Conservation (phyloP, 306 rosid genomes). For the Cajanus cajan region DNA sequence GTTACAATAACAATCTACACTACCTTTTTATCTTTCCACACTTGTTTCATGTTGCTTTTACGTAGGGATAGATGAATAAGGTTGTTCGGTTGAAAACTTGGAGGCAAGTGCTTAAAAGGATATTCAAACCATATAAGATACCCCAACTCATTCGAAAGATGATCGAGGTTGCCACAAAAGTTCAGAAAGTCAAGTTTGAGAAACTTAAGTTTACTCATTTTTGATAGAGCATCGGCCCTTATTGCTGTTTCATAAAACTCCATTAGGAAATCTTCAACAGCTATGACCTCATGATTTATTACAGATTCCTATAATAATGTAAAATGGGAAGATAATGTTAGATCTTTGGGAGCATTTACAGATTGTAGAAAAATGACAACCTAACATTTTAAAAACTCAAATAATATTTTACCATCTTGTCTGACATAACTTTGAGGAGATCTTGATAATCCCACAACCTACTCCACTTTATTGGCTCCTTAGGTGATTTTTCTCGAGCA, state of each 20-base stretch:
- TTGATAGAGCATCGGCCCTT: neutral
- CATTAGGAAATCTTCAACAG: too few species aligned
- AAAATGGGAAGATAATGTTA: neutral
- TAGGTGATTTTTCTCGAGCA: neutral
- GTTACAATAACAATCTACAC: neutral
- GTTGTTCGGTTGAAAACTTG: neutral
- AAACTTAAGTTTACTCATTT: neutral
- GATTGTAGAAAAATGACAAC: neutral
- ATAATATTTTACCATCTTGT: neutral
- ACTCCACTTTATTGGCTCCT: neutral
- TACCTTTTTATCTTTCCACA: constrained; percentile 3
- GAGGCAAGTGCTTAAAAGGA: constrained; percentile 7
- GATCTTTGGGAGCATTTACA: neutral
- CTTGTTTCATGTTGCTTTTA: neutral
- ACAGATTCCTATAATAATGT: neutral
- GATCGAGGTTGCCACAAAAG: neutral
- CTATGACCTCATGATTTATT: constrained; percentile 12
- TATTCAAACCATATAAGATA: neutral
- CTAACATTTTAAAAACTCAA: neutral
- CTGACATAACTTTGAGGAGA: neutral
- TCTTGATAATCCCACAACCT: neutral
- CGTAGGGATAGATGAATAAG: constrained; percentile 1
- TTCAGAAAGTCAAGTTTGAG: neutral
- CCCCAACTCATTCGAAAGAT: neutral
- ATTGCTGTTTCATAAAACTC: neutral